Evolutionary conservation across 257 asterid genomes (phyloP).

Genomic region (Linderniella brevidens): DNA sequence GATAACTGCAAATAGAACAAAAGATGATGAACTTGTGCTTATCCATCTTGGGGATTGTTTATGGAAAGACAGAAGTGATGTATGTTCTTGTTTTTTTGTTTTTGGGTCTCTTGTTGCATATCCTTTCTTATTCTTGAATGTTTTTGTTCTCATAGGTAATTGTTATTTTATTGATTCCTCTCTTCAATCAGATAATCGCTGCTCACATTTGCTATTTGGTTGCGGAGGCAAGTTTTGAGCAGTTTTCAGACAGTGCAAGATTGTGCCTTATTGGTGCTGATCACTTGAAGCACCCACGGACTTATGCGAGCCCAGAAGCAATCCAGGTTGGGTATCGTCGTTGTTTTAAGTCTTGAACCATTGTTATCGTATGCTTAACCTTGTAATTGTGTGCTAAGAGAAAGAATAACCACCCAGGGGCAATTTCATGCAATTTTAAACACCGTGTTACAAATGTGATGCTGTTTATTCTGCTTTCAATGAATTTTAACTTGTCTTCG

Average conservation of each 20-base stretch:
- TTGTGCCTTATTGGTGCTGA: constrained; percentile 94
- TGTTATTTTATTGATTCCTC: background rate
- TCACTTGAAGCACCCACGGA: constrained; percentile 83
- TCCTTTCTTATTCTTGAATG: background rate
- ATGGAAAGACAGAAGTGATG: constrained; percentile 92
- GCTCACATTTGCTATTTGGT: constrained; percentile 95
- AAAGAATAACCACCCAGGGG: no score
- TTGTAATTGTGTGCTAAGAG: no score
- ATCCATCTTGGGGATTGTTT: constrained; percentile 93
- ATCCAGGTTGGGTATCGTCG: constrained; percentile 47
- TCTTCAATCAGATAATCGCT: constrained; percentile 46
- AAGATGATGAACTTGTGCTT: constrained; percentile 92
- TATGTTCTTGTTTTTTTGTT: constrained; percentile 23
- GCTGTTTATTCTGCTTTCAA: no score
- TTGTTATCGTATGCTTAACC: no score
- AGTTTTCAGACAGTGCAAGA: constrained; percentile 78
- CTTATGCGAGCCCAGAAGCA: constrained; percentile 92
- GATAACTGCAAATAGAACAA: constrained; percentile 88
- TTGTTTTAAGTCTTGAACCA: no score
- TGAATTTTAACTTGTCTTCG: no score
- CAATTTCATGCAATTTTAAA: no score
- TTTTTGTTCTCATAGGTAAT: constrained; percentile 6
- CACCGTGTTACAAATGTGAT: no score
- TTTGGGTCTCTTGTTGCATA: background rate
- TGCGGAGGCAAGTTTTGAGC: constrained; percentile 83